Conservation (phyloP, 306 rosid genomes). For the Pueraria montana region DNA sequence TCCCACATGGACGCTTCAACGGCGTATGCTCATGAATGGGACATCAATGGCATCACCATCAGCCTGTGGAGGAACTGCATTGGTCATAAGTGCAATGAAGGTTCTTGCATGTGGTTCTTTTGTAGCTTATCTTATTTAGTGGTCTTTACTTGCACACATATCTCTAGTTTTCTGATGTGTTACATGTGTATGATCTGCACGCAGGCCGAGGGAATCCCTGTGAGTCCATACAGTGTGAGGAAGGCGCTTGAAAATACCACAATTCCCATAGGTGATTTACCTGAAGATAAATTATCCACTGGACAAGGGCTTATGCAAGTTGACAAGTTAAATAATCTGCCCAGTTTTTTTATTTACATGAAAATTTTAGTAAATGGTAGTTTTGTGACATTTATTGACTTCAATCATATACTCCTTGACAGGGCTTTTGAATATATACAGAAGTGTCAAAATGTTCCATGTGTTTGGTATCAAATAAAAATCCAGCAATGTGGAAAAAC, state of each 20-base stretch:
- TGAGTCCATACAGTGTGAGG: conserved; percentile 91
- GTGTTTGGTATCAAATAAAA: conserved; percentile 80
- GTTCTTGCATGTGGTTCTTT: conserved; percentile 55
- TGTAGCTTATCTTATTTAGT: conserved; percentile 41
- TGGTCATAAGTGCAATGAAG: conserved; percentile 96
- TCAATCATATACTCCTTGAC: conserved; percentile 48
- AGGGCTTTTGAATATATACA: conserved; percentile 91
- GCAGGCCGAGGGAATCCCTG: conserved; percentile 91
- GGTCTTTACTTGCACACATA: conserved; percentile 34
- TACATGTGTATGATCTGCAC: conserved; percentile 25
- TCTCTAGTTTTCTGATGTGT: conserved; percentile 41
- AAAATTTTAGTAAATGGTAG: conserved; percentile 36
- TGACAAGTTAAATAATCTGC: conserved; percentile 78
- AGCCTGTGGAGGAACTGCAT: conserved; percentile 97
- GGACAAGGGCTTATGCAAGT: conserved; percentile 99
- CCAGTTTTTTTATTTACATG: conserved; percentile 41
- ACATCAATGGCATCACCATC: conserved; percentile 99
- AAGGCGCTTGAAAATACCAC: conserved; percentile 94
- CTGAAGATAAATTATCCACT: conserved; percentile 87
- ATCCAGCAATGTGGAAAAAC: conserved; percentile 83
- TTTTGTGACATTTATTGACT: conserved; percentile 34
- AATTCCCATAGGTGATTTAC: conserved; percentile 75
- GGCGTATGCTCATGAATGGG: conserved; percentile 99
- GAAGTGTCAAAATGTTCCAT: conserved; percentile 70
- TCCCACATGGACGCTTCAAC: conserved; percentile 98